Percentiles rank a stretch among this genome's conserved stretches.
Evolutionary conservation across 1,284 basidiomycete genomes (phyloP).

Genomic region (Ganoderma leucocontextum): DNA sequence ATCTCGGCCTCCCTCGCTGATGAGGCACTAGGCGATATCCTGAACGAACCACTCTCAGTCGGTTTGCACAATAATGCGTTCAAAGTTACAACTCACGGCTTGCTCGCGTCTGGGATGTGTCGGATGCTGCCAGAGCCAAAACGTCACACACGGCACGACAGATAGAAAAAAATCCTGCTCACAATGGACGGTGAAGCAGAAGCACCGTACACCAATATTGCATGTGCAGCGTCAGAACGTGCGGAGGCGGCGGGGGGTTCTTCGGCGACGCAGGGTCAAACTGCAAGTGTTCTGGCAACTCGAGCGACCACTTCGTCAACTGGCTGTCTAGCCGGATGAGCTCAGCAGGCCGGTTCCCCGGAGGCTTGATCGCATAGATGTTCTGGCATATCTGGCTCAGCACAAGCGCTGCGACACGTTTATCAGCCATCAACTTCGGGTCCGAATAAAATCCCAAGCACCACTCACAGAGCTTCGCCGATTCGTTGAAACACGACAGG

Average conservation of each 20-base stretch:
- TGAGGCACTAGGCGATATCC: slow-evolving; percentile 30
- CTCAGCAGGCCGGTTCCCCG: slow-evolving; percentile 63
- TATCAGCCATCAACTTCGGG: slow-evolving; percentile 4
- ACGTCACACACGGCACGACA: background rate
- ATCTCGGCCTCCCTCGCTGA: slow-evolving; percentile 56
- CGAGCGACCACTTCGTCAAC: slow-evolving; percentile 82
- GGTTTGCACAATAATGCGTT: background rate
- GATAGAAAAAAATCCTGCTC: slow-evolving; percentile 42
- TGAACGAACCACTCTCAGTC: slow-evolving; percentile 6
- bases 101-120: slow-evolving; percentile 32
- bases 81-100: slow-evolving; percentile 30
- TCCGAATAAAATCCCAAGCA: background rate
- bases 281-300: slow-evolving; percentile 74
- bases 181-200: slow-evolving; percentile 86
- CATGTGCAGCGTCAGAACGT: slow-evolving; percentile 82
- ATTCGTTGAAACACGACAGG: slow-evolving; percentile 82
- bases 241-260: slow-evolving; percentile 57
- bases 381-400: slow-evolving; percentile 74
- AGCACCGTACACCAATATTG: slow-evolving; percentile 88
- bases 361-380: slow-evolving; percentile 76
- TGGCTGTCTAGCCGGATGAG: slow-evolving; percentile 67
- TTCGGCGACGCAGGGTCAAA: slow-evolving; percentile 60
- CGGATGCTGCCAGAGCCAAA: slow-evolving; percentile 29
- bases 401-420: slow-evolving; percentile 58
- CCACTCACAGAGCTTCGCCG: slow-evolving; percentile 72